Conservation (phyloP, 1,139 yeast genomes). For the Magnusiomyces paraingens region DNA sequence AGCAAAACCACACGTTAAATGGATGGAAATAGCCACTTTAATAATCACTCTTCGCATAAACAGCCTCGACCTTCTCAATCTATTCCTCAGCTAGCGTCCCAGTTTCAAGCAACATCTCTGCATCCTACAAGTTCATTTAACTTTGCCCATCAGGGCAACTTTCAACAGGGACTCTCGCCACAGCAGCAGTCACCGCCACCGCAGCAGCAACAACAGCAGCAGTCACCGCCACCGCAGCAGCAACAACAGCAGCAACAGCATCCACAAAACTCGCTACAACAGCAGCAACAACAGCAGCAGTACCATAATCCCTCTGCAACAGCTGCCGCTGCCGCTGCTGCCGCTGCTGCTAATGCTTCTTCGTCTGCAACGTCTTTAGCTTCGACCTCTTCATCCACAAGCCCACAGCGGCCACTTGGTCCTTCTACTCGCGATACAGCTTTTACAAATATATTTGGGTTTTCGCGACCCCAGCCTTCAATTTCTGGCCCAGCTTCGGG, state of each 20-base stretch:
- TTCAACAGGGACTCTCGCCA: too few relatives aligned
- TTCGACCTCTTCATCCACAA: background rate
- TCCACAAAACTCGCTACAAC: background rate
- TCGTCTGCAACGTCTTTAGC: background rate
- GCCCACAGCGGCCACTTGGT: slow-evolving; percentile 18
- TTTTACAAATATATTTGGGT: slow-evolving; percentile 34
- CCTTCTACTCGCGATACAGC: slow-evolving; percentile 30
- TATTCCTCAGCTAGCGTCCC: too few relatives aligned
- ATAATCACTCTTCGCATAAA: too few relatives aligned
- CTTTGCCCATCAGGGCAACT: too few relatives aligned
- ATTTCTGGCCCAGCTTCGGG: slow-evolving; percentile 17
- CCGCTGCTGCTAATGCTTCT: background rate
- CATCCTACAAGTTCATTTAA: too few relatives aligned
- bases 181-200: background rate
- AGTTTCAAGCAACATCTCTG: too few relatives aligned
- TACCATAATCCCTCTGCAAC: background rate
- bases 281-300: background rate
- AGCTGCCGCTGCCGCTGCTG: background rate
- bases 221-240: background rate
- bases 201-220: background rate
- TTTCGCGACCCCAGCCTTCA: slow-evolving; percentile 34
- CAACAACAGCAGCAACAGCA: background rate
- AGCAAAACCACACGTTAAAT: too few relatives aligned
- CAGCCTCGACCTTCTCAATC: too few relatives aligned
- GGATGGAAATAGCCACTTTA: too few relatives aligned